Base-by-base conservation (phyloP, 73 alveolate species). In the Paraurostyla sp. region DNA sequence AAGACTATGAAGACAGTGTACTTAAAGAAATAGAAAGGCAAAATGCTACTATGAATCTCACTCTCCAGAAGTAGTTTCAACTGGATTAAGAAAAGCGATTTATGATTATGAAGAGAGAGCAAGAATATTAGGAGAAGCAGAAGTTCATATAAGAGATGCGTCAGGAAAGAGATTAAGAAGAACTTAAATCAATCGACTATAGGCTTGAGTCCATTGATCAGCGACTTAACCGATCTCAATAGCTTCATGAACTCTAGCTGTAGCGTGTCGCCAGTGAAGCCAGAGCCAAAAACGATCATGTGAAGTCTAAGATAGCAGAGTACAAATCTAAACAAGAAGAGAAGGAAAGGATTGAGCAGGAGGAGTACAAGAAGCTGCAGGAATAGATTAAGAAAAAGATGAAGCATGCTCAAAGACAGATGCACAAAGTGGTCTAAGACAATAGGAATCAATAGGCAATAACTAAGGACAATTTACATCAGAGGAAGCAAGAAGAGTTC, bases 181-280 rank as follows among this genome's bases (percentile, higher is more conserved):
- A 73, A 33, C 0, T 45, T 20, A 15, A 25, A 30, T n/a, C 50
- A 0, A 18, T 45, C 7, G 71, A 48, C 7, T 4, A 15, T 45
- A 73, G 7, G 38, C 6, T 45, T 2, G 43, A 45, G 27, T 73
- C 87, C 32, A 45, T 73, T 45, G 87, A 73, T 48, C 1, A 27
- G 54, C 41, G 36, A 36, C 59, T 73, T 29, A 27, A 29, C 30
- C 41, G 71, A 73, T 73, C 87, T 48, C 27, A 9, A 48, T 11
- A 43, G 41, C 3, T 73, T 16, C 89, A 78, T 32, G 27, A 49
- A 2, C 3, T 18, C 3, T 29, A 49, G 18, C 43, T 78, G 9
- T 27, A n/a, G 30, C 56, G 89, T 0, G 60, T 78, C 4, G 33
- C 63, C 11, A 42, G 76, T 13, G 89, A 78, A 35, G 89, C 89